Conservation (phyloP, 768 basidiomycete genomes). For the Russula ochroleuca region DNA sequence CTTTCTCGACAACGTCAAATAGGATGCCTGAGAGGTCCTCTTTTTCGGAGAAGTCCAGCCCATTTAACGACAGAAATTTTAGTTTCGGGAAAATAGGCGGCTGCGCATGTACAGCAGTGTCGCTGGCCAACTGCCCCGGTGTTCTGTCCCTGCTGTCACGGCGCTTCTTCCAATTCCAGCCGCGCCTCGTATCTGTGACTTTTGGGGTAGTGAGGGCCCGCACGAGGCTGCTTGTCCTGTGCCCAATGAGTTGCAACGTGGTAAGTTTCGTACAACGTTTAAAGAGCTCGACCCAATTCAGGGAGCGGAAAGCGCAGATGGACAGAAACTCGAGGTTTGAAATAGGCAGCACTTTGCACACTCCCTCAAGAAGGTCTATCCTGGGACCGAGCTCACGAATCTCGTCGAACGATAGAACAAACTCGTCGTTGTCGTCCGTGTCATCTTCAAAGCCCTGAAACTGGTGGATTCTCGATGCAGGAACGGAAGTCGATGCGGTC, state of each 20-base stretch:
- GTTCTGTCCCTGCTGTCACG: neutral
- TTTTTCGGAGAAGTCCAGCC: neutral
- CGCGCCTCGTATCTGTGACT: neutral
- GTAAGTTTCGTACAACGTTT: constrained; percentile 1
- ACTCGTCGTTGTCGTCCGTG: neutral
- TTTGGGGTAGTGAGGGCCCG: constrained; percentile 1
- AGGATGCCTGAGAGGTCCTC: neutral
- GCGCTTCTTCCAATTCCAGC: neutral
- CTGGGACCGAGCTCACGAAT: no score
- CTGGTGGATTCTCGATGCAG: no score
- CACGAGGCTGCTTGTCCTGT: constrained; percentile 1
- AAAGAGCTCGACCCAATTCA: constrained; percentile 9
- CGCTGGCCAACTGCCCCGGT: neutral
- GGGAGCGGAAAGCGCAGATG: neutral
- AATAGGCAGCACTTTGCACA: constrained; percentile 4
- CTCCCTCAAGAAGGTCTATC: neutral
- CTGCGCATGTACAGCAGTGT: neutral
- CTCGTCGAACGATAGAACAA: neutral
- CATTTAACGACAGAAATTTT: neutral
- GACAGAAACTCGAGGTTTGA: constrained; percentile 9
- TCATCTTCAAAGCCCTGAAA: no score
- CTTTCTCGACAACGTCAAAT: neutral
- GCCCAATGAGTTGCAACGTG: neutral
- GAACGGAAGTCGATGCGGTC: neutral
- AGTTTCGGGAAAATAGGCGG: neutral